phyloP scores from a whole-genome alignment of 805 yeast species.

The Teunomyces atbi region DNA sequence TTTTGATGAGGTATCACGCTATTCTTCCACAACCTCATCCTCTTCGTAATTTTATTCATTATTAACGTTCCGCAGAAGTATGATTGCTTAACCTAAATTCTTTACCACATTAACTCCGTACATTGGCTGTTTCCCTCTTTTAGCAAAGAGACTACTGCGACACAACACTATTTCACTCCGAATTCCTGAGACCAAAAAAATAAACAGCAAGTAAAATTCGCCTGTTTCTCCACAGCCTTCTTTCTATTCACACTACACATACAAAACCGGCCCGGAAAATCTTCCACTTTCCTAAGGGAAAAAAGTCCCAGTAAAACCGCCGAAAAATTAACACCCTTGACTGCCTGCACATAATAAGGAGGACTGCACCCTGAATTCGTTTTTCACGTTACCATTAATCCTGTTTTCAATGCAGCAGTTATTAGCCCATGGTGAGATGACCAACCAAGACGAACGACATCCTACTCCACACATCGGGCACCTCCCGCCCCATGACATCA shows the following conservation, averaged over 20 bases:
- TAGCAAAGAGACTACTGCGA: not conserved
- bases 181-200: too few species aligned
- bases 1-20: not conserved
- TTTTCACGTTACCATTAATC: not conserved
- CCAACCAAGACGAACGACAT: conserved; percentile 3
- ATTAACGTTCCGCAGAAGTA: not conserved
- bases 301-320: not conserved
- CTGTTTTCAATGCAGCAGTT: not conserved
- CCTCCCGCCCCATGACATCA: not conserved
- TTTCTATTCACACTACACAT: not conserved
- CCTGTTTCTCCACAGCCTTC: too few species aligned
- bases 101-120: not conserved
- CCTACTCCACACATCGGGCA: not conserved
- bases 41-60: not conserved
- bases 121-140: not conserved
- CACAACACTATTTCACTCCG: too few species aligned
- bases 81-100: not conserved
- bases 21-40: not conserved
- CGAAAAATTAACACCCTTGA: not conserved
- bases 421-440: conserved; percentile 3
- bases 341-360: not conserved
- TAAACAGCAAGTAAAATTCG: too few species aligned
- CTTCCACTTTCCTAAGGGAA: not conserved
- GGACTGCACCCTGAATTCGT: not conserved
- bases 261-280: not conserved